Evolutionary conservation across 176 grass and related monocot genomes (phyloP).

Genomic region (Phoenix roebelenii): DNA sequence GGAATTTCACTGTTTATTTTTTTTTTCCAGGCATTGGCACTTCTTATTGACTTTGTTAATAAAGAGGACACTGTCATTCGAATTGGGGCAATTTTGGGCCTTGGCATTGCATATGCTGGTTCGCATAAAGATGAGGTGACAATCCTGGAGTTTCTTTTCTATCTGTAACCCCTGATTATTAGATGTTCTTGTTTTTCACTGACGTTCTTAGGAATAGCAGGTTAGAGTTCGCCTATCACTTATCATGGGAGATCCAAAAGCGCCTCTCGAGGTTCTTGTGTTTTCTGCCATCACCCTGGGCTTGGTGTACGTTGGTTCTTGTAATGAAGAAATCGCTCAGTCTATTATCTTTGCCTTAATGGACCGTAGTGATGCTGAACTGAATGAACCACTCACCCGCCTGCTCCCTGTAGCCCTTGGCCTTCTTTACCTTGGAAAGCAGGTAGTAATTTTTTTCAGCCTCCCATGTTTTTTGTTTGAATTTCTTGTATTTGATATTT

Average conservation of each 20-base stretch:
- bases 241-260: conserved; percentile 68
- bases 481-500: no score
- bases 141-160: neutral
- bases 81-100: conserved; percentile 88
- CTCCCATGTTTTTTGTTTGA: no score
- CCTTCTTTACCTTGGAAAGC: conserved; percentile 95
- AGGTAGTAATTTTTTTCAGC: conserved; percentile 32
- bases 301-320: conserved; percentile 91
- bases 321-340: conserved; percentile 95
- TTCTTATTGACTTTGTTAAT: conserved; percentile 82
- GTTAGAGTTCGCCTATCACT: conserved; percentile 55
- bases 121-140: conserved; percentile 86
- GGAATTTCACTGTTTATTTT: neutral
- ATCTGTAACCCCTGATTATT: neutral
- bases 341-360: conserved; percentile 88
- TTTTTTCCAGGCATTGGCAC: conserved; percentile 59
- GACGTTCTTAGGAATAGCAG: conserved; percentile 34
- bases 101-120: conserved; percentile 95
- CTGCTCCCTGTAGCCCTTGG: conserved; percentile 88
- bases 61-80: conserved; percentile 81
- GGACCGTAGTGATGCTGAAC: conserved; percentile 74
- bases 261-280: conserved; percentile 77
- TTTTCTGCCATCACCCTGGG: conserved; percentile 84
- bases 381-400: conserved; percentile 75
- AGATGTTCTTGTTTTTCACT: conserved; percentile 1